These are phyloP conservation scores for Picea glauca DNA, from an alignment of 75 land plant genomes.

Conservation along the genomic window DNA sequence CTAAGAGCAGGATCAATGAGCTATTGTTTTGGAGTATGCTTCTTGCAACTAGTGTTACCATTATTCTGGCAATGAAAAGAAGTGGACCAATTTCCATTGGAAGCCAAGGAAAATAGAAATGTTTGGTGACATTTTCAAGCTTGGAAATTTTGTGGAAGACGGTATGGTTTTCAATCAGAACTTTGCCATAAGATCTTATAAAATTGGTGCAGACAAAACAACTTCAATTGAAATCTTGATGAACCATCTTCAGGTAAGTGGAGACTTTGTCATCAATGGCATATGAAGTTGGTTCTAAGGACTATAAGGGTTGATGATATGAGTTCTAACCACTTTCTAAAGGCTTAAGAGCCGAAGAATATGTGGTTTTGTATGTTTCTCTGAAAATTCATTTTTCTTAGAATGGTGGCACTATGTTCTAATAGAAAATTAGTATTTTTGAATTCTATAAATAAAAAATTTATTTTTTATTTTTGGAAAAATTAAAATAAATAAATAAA, in stretches of 20 bases:
- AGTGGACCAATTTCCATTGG: constrained; percentile 45
- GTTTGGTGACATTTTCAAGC: constrained; percentile 33
- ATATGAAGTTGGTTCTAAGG: no score
- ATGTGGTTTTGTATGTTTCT: no score
- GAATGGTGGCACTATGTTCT: no score
- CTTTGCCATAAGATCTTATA: constrained; percentile 71
- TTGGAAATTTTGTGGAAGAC: constrained; percentile 63
- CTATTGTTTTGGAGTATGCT: constrained; percentile 79
- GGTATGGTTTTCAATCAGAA: constrained; percentile 58
- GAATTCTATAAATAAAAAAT: no score
- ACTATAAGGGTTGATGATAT: no score
- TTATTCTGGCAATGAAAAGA: constrained; percentile 74
- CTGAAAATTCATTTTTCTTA: no score
- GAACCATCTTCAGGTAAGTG: constrained; percentile 62
- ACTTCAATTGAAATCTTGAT: constrained; percentile 69
- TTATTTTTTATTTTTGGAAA: no score
- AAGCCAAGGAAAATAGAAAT: constrained; percentile 15
- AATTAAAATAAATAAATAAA: no score
- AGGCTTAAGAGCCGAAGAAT: no score
- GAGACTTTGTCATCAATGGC: no score
- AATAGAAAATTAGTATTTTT: no score
- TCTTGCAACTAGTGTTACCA: constrained; percentile 67
- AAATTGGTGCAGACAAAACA: constrained; percentile 66
- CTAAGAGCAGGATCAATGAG: constrained; percentile 53
- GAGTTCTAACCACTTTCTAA: no score